Percentiles rank a stretch among this genome's conserved stretches.
These are phyloP conservation scores for Sphaerostilbella broomeana DNA, from an alignment of 2,329 filamentous ascomycete genomes.

Conservation along the genomic window DNA sequence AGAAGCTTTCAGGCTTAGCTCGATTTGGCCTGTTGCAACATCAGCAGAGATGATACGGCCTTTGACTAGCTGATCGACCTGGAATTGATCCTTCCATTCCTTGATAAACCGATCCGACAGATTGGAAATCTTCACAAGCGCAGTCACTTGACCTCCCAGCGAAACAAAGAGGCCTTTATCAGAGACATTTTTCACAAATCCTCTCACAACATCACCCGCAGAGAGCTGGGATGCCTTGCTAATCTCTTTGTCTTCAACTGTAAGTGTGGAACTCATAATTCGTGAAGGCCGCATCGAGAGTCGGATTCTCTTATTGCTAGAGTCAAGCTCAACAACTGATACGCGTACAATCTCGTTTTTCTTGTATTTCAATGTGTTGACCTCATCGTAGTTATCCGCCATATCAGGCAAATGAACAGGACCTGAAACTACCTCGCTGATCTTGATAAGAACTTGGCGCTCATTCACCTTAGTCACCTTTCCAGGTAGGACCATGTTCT, in stretches of 20 bases:
- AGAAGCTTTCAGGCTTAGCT: conserved; percentile 82
- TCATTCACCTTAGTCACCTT: conserved; percentile 82
- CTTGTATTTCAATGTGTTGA: conserved; percentile 65
- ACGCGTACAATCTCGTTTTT: conserved; percentile 85
- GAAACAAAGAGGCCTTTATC: conserved; percentile 86
- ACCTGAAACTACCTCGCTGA: conserved; percentile 73
- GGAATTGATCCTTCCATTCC: conserved; percentile 88
- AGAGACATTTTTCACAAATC: conserved; percentile 84
- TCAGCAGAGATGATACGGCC: conserved; percentile 76
- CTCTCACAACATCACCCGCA: conserved; percentile 72
- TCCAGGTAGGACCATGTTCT: conserved; percentile 75
- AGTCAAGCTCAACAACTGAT: conserved; percentile 75
- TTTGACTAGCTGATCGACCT: conserved; percentile 83
- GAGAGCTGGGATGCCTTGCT: conserved; percentile 62
- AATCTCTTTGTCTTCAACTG: conserved; percentile 76
- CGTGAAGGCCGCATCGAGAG: conserved; percentile 82
- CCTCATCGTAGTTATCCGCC: conserved; percentile 76
- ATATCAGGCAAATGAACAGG: conserved; percentile 78
- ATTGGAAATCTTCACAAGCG: conserved; percentile 78
- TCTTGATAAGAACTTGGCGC: conserved; percentile 74
- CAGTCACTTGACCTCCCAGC: conserved; percentile 73
- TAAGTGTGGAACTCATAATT: conserved; percentile 77
- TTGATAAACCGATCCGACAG: conserved; percentile 88
- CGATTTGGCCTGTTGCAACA: conserved; percentile 60
- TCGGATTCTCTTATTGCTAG: conserved; percentile 73